These are phyloP conservation scores for Cryphonectria carpinicola DNA, from an alignment of 2,329 filamentous ascomycete species.

Conservation along the genomic window DNA sequence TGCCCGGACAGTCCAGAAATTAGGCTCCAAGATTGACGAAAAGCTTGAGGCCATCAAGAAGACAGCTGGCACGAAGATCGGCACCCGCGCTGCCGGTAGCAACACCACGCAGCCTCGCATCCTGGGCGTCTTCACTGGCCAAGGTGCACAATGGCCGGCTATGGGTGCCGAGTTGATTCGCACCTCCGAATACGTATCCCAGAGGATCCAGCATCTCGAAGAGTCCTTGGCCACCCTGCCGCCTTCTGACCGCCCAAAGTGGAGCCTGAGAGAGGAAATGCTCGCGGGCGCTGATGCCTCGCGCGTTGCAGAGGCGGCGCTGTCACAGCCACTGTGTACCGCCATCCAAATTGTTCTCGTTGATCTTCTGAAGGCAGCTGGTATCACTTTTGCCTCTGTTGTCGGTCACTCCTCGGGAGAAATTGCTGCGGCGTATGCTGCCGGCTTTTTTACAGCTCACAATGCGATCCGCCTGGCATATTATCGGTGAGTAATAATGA, in stretches of 20 bases:
- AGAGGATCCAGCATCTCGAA: slow-evolving; percentile 11
- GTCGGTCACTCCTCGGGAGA: slow-evolving; percentile 37
- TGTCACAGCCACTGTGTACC: neutral
- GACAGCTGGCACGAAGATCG: neutral
- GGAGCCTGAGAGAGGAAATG: slow-evolving; percentile 19
- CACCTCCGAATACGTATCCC: slow-evolving; percentile 32
- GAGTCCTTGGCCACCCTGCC: slow-evolving; percentile 8
- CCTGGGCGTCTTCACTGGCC: slow-evolving; percentile 39
- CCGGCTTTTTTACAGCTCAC: slow-evolving; percentile 18
- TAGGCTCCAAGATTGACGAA: neutral
- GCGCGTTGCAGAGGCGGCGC: slow-evolving; percentile 23
- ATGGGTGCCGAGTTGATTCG: slow-evolving; percentile 40
- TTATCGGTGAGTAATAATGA: slow-evolving; percentile 20
- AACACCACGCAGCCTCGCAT: neutral
- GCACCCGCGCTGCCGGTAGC: neutral
- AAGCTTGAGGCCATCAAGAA: neutral
- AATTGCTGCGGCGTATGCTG: slow-evolving; percentile 26
- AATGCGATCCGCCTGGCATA: slow-evolving; percentile 36
- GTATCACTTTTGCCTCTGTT: slow-evolving; percentile 34
- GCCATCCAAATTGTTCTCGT: slow-evolving; percentile 45
- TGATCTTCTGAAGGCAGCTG: slow-evolving; percentile 36
- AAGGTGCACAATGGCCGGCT: slow-evolving; percentile 40
- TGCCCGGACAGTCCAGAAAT: slow-evolving; percentile 14
- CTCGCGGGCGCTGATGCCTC: slow-evolving; percentile 17
- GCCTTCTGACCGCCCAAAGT: slow-evolving; percentile 13